Evolutionary conservation across 2,329 filamentous ascomycete genomes (phyloP).

Genomic region (Sarocladiaceae sp.): DNA sequence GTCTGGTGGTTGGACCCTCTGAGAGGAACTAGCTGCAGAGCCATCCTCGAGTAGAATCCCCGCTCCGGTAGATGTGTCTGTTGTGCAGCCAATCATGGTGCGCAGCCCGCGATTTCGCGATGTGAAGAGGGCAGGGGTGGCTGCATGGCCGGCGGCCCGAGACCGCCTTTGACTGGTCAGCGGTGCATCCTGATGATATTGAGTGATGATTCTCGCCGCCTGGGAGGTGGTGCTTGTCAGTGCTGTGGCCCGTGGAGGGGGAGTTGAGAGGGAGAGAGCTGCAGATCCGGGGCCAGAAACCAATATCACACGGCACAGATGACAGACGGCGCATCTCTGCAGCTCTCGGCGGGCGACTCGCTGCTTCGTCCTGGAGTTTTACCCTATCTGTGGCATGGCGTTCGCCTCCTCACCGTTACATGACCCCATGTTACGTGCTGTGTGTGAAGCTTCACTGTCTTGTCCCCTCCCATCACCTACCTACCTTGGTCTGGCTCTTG

Average conservation of each 20-base stretch:
- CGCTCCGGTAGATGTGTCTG: no score
- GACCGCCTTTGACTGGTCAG: conserved; percentile 10
- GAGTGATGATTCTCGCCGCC: not conserved
- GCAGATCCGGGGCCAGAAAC: conserved; percentile 6
- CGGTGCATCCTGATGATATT: not conserved
- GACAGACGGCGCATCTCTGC: not conserved
- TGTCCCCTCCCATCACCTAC: no score
- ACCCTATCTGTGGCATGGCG: not conserved
- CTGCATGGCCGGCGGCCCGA: conserved; percentile 11
- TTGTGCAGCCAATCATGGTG: conserved; percentile 3
- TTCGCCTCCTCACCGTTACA: not conserved
- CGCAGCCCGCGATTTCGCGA: conserved; percentile 5
- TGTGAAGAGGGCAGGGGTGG: conserved; percentile 11
- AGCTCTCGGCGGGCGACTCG: conserved; percentile 8
- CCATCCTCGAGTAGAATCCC: no score
- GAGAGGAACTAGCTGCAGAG: no score
- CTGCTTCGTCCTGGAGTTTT: no score
- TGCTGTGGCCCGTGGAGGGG: not conserved
- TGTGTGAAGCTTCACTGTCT: no score
- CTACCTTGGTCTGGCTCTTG: no score
- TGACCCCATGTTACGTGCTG: not conserved
- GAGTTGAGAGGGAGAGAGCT: not conserved
- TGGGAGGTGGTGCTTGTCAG: not conserved
- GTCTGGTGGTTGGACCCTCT: no score
- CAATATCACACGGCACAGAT: conserved; percentile 5